Conservation (phyloP, 2,329 filamentous ascomycete species). For the Fusarium mundagurra region DNA sequence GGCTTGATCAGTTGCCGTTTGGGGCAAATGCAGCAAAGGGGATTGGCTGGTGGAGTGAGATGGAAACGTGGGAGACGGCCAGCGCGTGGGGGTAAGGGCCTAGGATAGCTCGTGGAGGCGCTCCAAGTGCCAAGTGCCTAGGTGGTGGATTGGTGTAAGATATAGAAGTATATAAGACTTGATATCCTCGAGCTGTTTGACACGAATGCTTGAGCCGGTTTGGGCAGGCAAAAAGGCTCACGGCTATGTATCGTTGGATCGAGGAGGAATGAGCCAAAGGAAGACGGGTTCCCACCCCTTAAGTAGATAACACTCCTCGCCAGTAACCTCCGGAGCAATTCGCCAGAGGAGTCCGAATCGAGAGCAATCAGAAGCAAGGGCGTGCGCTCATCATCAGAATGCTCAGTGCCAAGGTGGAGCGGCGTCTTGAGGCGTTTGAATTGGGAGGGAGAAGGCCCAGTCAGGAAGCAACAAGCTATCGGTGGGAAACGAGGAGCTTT, state of each 20-base stretch:
- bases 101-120: conserved; percentile 40
- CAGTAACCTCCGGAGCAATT: conserved; percentile 26
- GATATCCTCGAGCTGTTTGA: conserved; percentile 20
- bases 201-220: conserved; percentile 26
- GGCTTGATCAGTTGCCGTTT: conserved; percentile 48
- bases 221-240: conserved; percentile 9
- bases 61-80: conserved; percentile 40
- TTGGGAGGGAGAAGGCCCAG: conserved; percentile 33
- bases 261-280: conserved; percentile 13
- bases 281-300: conserved; percentile 42
- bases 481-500: conserved; percentile 32
- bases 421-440: conserved; percentile 30
- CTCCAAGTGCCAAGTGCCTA: conserved; percentile 36
- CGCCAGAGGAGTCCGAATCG: conserved; percentile 29
- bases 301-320: conserved; percentile 40
- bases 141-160: conserved; percentile 22
- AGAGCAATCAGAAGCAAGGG: conserved; percentile 29
- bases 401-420: conserved; percentile 39
- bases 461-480: conserved; percentile 44
- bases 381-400: conserved; percentile 39
- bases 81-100: conserved; percentile 42
- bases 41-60: conserved; percentile 43
- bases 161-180: conserved; percentile 16
- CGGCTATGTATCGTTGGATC: conserved; percentile 27
- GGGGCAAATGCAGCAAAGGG: conserved; percentile 37